Conservation (phyloP, 495 filamentous ascomycete species). For the Alectoria sarmentosa region DNA sequence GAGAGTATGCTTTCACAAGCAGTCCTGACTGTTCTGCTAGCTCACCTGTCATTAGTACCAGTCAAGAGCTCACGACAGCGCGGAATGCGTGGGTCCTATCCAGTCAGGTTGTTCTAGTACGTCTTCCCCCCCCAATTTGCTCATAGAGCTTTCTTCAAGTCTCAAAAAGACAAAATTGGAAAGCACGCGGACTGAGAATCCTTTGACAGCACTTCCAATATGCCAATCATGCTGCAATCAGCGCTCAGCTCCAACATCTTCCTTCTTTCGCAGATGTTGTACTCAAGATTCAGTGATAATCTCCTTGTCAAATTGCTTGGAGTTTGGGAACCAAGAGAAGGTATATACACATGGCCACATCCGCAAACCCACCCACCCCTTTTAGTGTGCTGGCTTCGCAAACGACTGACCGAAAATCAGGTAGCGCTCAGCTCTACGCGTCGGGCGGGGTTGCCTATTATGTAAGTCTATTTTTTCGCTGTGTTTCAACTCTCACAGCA, state of each 20-base stretch:
- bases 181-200: background rate
- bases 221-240: constrained; percentile 99
- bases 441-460: constrained; percentile 83
- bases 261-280: constrained; percentile 97
- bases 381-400: background rate
- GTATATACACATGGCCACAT: constrained; percentile 27
- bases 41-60: too few species aligned
- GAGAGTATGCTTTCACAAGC: too few species aligned
- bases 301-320: constrained; percentile 93
- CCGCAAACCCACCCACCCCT: background rate
- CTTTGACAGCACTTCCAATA: constrained; percentile 42
- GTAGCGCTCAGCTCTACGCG: constrained; percentile 85
- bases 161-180: background rate
- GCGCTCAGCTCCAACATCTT: constrained; percentile 98
- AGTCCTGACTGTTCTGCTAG: too few species aligned
- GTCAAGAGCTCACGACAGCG: constrained; percentile 99
- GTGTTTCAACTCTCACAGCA: background rate
- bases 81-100: constrained; percentile 83
- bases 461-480: background rate
- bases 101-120: constrained; percentile 56
- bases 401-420: background rate
- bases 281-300: constrained; percentile 97
- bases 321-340: constrained; percentile 97
- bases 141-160: background rate
- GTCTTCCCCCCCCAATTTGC: background rate